Evolutionary conservation across 176 grass and related monocot genomes (phyloP).

Genomic region (Typha latifolia): DNA sequence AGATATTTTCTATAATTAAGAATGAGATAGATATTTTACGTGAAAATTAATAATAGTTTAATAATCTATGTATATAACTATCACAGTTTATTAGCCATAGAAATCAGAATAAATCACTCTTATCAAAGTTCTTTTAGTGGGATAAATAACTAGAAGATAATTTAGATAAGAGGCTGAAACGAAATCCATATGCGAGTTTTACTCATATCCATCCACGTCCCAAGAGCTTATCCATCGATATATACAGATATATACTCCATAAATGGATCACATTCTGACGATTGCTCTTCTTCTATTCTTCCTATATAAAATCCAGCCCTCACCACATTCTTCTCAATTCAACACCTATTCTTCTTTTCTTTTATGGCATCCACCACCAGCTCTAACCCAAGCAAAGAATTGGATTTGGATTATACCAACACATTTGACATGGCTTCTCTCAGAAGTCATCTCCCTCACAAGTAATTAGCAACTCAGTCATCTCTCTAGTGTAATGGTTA

Average conservation of each 20-base stretch:
- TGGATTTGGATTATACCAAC: neutral
- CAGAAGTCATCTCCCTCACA: neutral
- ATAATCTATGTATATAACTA: too few species aligned
- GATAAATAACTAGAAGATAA: too few species aligned
- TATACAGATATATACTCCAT: neutral
- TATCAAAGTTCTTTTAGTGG: too few species aligned
- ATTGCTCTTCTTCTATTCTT: neutral
- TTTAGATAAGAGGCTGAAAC: neutral
- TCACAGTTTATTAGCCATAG: too few species aligned
- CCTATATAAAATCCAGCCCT: neutral
- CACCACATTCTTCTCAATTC: neutral
- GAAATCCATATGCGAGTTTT: neutral
- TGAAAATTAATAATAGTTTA: too few species aligned
- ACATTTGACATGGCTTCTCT: slow-evolving; percentile 8
- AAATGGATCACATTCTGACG: neutral
- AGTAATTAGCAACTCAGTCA: neutral
- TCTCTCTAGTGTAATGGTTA: neutral
- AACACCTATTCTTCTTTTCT: neutral
- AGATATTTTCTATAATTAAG: too few species aligned
- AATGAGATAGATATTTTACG: too few species aligned
- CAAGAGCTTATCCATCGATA: neutral
- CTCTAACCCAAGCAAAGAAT: neutral
- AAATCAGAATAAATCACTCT: too few species aligned
- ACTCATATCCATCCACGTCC: slow-evolving; percentile 13
- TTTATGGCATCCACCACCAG: neutral